A percentile compares a stretch with the other conserved stretches of the same genome.
phyloP scores from a whole-genome alignment of 2,329 filamentous ascomycete species.

The Curvularia verruculosa region DNA sequence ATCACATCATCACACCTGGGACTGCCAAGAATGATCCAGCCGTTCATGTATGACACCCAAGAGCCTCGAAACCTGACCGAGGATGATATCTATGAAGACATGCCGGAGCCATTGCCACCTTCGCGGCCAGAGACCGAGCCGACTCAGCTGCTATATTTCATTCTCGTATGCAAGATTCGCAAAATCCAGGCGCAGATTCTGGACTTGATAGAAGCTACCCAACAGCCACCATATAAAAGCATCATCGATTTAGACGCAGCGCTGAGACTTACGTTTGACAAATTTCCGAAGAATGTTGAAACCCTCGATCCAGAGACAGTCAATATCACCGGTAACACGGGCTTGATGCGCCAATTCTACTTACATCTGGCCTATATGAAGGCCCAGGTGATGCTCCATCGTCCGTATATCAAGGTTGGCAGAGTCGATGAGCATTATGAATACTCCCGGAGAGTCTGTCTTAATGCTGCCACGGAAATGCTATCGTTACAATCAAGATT shows the following conservation, averaged over 20 bases:
- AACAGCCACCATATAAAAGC: conserved; percentile 37
- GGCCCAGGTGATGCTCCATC: conserved; percentile 45
- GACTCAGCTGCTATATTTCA: conserved; percentile 36
- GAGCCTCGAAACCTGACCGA: conserved; percentile 52
- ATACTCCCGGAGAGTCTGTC: conserved; percentile 52
- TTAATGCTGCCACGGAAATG: conserved; percentile 55
- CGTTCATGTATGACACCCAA: conserved; percentile 47
- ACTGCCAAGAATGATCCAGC: conserved; percentile 48
- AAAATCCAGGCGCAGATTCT: conserved; percentile 35
- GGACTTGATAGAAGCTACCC: conserved; percentile 36
- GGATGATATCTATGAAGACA: conserved; percentile 50
- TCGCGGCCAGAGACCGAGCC: conserved; percentile 36
- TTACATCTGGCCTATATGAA: conserved; percentile 43
- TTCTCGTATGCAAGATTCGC: conserved; percentile 34
- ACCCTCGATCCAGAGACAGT: conserved; percentile 21
- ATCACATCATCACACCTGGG: conserved; percentile 49
- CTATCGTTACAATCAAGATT: conserved; percentile 54
- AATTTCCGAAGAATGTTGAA: conserved; percentile 29
- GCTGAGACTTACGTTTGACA: conserved; percentile 30
- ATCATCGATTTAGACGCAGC: conserved; percentile 36
- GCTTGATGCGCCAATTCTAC: conserved; percentile 37
- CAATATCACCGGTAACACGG: conserved; percentile 13
- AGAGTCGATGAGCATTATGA: conserved; percentile 46
- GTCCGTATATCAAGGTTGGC: conserved; percentile 45
- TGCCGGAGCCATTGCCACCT: conserved; percentile 35